Percentiles rank a stretch among this genome's conserved stretches.
Conservation (phyloP, 495 filamentous ascomycete species). For the Aspergillus bridgeri region DNA sequence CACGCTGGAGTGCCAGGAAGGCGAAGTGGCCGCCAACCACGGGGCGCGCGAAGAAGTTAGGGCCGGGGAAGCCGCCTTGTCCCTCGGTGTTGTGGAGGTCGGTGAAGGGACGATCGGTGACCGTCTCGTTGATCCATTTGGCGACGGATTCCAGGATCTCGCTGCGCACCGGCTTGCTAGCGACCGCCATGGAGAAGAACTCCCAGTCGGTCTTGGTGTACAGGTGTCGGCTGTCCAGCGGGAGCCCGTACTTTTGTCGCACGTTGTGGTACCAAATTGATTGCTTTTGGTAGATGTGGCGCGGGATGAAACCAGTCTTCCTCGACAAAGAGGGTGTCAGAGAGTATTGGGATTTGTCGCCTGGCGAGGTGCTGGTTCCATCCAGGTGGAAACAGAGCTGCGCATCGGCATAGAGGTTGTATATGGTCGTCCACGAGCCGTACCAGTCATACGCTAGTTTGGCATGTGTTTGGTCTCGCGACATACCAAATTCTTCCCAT, state of each 20-base stretch:
- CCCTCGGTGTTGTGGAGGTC: conserved; percentile 82
- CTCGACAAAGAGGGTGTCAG: conserved; percentile 30
- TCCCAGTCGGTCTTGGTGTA: conserved; percentile 95
- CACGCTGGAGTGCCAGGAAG: conserved; percentile 71
- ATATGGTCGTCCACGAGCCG: conserved; percentile 92
- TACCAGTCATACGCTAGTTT: conserved; percentile 94
- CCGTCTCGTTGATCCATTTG: conserved; percentile 82
- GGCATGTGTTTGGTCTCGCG: conserved; percentile 76
- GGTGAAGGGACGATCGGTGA: conserved; percentile 72
- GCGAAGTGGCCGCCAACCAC: conserved; percentile 89
- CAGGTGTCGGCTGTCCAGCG: conserved; percentile 80
- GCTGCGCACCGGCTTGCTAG: conserved; percentile 58
- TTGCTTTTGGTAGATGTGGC: conserved; percentile 76
- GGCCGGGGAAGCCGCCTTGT: conserved; percentile 61
- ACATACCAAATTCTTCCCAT: conserved; percentile 80
- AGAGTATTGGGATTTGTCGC: neutral
- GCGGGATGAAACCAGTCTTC: conserved; percentile 56
- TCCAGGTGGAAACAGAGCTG: conserved; percentile 78
- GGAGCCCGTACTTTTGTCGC: conserved; percentile 76
- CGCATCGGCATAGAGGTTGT: conserved; percentile 83
- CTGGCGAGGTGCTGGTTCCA: conserved; percentile 24
- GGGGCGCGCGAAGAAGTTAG: conserved; percentile 75
- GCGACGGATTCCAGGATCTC: conserved; percentile 78
- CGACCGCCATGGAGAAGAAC: conserved; percentile 81
- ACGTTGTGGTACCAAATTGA: conserved; percentile 83